Evolutionary conservation across 345 rosid species (phyloP).

Genomic region (Cochlearia excelsa): DNA sequence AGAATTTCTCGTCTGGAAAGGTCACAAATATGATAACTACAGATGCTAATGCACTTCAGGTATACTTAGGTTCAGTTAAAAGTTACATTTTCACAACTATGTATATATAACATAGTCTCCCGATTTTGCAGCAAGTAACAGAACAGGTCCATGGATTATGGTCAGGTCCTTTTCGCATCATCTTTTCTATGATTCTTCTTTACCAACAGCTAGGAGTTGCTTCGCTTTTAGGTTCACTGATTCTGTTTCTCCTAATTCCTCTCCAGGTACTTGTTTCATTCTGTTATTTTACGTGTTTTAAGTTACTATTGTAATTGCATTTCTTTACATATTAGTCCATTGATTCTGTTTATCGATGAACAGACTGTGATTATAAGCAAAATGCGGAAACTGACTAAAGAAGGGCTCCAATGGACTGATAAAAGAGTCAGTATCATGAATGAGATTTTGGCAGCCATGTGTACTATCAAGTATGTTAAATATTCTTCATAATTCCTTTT

Average conservation of each 20-base stretch:
- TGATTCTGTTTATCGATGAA: constrained; percentile 22
- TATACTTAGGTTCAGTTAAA: constrained; percentile 21
- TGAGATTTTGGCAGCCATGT: constrained; percentile 95
- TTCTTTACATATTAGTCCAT: constrained; percentile 11
- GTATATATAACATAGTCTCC: background rate
- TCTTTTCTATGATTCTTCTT: constrained; percentile 75
- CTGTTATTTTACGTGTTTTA: background rate
- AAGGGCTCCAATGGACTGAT: constrained; percentile 92
- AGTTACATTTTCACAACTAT: background rate
- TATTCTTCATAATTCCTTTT: constrained; percentile 1
- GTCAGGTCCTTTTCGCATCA: constrained; percentile 96
- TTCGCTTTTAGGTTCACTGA: constrained; percentile 74
- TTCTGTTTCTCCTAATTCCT: constrained; percentile 79
- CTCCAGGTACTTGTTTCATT: constrained; percentile 52
- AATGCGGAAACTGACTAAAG: constrained; percentile 84
- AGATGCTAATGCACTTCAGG: constrained; percentile 92
- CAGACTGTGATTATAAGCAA: constrained; percentile 81
- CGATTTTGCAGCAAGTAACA: constrained; percentile 62
- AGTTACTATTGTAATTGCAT: no score
- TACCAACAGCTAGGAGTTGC: constrained; percentile 88
- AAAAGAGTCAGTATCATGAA: constrained; percentile 86
- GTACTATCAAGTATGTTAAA: constrained; percentile 76
- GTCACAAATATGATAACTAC: constrained; percentile 94
- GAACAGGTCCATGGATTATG: constrained; percentile 83
- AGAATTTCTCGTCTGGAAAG: constrained; percentile 82